Conservation (phyloP, 2,329 filamentous ascomycete species). For the Alternaria novae-zelandiae region DNA sequence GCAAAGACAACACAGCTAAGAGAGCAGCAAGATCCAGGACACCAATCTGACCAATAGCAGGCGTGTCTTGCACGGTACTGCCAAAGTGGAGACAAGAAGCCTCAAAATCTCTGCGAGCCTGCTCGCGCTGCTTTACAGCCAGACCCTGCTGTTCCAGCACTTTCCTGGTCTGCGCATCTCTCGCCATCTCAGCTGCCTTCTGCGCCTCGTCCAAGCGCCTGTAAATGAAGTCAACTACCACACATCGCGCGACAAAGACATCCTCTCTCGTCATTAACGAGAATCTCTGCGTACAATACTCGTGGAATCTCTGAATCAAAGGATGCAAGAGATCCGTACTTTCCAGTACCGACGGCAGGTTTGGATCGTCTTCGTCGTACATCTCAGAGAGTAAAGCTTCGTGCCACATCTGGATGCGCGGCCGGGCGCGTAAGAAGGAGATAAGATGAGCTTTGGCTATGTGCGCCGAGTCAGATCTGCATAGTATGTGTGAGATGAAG, state of each 20-base stretch:
- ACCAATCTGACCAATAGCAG: not conserved
- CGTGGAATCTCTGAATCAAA: not conserved
- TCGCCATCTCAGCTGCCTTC: not conserved
- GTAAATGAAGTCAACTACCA: not conserved
- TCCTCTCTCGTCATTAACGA: not conserved
- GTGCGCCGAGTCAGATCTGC: not conserved
- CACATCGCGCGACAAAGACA: not conserved
- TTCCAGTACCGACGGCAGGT: not conserved
- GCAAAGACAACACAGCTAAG: not conserved
- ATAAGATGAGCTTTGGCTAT: not conserved
- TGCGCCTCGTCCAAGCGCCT: not conserved
- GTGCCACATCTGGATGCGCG: not conserved
- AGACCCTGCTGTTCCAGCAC: not conserved
- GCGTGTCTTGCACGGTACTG: accelerated
- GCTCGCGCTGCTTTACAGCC: not conserved
- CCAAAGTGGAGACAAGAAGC: not conserved
- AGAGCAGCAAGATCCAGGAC: not conserved
- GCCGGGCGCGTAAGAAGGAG: not conserved
- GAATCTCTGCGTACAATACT: not conserved
- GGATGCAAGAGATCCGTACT: not conserved
- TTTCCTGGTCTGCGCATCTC: not conserved
- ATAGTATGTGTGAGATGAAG: not conserved
- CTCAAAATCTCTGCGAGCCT: not conserved
- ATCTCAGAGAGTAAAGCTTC: not conserved
- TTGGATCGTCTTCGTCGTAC: not conserved